A percentile compares a stretch with the other conserved stretches of the same genome.
phyloP scores from a whole-genome alignment of 257 asterid species.

The Verbascum thapsus region DNA sequence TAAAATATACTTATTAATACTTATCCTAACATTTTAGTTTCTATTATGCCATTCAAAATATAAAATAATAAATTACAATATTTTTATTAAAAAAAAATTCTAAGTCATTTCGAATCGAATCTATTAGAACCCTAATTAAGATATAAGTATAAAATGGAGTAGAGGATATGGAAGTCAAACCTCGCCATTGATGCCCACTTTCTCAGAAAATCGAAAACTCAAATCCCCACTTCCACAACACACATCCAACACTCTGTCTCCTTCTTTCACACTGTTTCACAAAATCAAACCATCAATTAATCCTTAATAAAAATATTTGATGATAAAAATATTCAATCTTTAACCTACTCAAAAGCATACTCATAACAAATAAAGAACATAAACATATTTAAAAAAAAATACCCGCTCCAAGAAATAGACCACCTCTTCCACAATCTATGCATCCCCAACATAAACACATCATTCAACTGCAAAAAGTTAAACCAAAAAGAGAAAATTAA shows the following conservation, averaged over 20 bases:
- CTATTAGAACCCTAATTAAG: not conserved
- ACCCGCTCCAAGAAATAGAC: slow-evolving; percentile 68
- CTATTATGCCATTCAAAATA: no score
- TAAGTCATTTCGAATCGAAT: no score
- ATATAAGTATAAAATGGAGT: not conserved
- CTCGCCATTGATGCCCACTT: slow-evolving; percentile 59
- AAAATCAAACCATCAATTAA: not conserved
- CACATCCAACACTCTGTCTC: slow-evolving; percentile 58
- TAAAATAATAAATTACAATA: no score
- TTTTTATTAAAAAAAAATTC: no score
- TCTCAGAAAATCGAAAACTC: slow-evolving; percentile 60
- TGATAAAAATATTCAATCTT: no score
- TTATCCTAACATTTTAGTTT: no score
- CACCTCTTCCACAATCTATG: slow-evolving; percentile 63
- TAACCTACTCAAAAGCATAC: no score
- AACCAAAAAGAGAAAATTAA: no score
- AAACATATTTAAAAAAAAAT: no score
- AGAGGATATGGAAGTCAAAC: slow-evolving; percentile 31
- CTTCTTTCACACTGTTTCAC: slow-evolving; percentile 50
- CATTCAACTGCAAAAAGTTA: slow-evolving; percentile 44
- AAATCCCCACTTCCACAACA: slow-evolving; percentile 81
- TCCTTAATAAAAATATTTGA: no score
- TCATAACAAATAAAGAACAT: no score
- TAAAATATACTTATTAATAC: no score
- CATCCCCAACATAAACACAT: slow-evolving; percentile 47